phyloP scores from a whole-genome alignment of 306 rosid genomes.

The Pachyrhizus erosus region DNA sequence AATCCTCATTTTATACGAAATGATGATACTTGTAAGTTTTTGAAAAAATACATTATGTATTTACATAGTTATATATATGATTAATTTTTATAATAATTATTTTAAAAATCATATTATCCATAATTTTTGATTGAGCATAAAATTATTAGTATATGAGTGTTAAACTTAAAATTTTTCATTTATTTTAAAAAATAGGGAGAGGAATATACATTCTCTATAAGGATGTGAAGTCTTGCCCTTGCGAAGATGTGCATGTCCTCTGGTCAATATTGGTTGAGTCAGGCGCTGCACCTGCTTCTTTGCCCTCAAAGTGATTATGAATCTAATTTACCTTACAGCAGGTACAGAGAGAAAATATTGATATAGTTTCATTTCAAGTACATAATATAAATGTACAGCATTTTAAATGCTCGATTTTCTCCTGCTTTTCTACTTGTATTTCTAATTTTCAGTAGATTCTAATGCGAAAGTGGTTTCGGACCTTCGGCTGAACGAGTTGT shows the following conservation, averaged over 20 bases:
- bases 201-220: constrained; percentile 73
- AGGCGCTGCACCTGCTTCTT: constrained; percentile 45
- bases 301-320: constrained; percentile 42
- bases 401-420: not conserved
- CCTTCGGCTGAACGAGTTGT: not conserved
- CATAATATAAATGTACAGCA: constrained; percentile 3
- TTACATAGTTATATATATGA: too few relatives aligned
- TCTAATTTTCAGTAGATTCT: not conserved
- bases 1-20: not conserved
- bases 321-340: not conserved
- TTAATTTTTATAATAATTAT: too few relatives aligned
- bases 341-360: not conserved
- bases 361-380: constrained; percentile 15
- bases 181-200: constrained; percentile 48
- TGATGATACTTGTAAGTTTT: too few relatives aligned
- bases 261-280: constrained; percentile 82
- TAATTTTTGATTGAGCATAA: too few relatives aligned
- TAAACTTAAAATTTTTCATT: too few relatives aligned
- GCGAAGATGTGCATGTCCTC: constrained; percentile 79
- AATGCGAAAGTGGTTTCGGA: not conserved
- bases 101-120: too few relatives aligned
- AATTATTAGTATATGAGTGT: too few relatives aligned
- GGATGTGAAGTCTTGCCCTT: constrained; percentile 78
- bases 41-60: too few relatives aligned
- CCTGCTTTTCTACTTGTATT: not conserved